Evolutionary conservation across 2,329 filamentous ascomycete genomes (phyloP).

Genomic region (Botrytis byssoidea): DNA sequence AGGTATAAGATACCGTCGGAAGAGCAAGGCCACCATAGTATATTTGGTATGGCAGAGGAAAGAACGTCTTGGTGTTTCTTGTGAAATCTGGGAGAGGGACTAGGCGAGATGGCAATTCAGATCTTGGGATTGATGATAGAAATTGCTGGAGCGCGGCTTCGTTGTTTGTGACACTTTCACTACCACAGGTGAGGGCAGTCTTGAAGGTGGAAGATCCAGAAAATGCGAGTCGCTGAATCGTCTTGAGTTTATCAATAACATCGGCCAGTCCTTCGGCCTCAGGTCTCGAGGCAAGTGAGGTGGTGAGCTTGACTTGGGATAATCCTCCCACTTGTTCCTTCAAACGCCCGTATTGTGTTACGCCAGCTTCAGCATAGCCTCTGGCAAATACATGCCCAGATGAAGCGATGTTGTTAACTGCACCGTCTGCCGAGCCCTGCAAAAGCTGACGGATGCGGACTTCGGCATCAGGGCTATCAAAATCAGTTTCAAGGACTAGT

Average conservation of each 20-base stretch:
- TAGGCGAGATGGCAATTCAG: constrained; percentile 42
- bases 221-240: constrained; percentile 78
- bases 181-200: constrained; percentile 80
- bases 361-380: constrained; percentile 75
- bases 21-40: constrained; percentile 86
- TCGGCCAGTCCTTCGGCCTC: constrained; percentile 69
- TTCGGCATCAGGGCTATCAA: constrained; percentile 78
- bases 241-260: constrained; percentile 78
- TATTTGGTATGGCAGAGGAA: constrained; percentile 93
- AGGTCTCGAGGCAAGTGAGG: constrained; percentile 70
- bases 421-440: constrained; percentile 82
- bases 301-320: constrained; percentile 82
- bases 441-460: constrained; percentile 82
- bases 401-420: constrained; percentile 87
- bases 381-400: constrained; percentile 86
- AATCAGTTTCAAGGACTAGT: constrained; percentile 83
- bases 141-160: constrained; percentile 70
- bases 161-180: constrained; percentile 69
- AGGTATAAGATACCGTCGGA: constrained; percentile 79
- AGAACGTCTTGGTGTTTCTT: constrained; percentile 73
- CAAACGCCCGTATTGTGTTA: constrained; percentile 69
- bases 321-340: constrained; percentile 88
- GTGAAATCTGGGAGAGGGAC: constrained; percentile 40
- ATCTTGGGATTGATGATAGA: constrained; percentile 57
- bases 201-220: constrained; percentile 67